Percentiles rank a stretch among this genome's conserved stretches.
Conservation (phyloP, 805 yeast genomes). For the Metschnikowia noctiluminum region DNA sequence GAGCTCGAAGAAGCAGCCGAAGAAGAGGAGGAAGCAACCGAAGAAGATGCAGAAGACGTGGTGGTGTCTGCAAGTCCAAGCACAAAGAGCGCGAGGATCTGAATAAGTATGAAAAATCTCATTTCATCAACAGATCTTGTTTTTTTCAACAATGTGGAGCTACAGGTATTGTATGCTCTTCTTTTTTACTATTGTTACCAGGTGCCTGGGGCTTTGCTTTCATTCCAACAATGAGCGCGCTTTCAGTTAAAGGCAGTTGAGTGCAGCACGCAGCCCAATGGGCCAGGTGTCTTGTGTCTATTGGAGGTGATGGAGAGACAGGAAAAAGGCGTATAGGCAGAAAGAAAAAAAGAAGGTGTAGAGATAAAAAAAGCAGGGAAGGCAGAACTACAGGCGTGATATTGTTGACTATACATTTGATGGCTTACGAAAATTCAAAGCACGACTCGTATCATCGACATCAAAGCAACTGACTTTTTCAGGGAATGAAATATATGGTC, state of each 20-base stretch:
- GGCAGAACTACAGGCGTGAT: too few species aligned
- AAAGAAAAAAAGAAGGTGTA: too few species aligned
- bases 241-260: neutral
- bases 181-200: neutral
- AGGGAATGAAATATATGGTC: too few species aligned
- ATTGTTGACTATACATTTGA: too few species aligned
- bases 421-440: too few species aligned
- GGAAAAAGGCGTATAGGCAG: too few species aligned
- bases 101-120: conserved; percentile 10
- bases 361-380: too few species aligned
- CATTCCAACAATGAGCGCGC: conserved; percentile 1
- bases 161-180: neutral
- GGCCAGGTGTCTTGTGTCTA: neutral
- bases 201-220: neutral
- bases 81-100: conserved; percentile 8
- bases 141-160: neutral
- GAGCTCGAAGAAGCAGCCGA: conserved; percentile 2
- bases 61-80: conserved; percentile 12
- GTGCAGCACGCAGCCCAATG: neutral
- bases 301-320: too few species aligned
- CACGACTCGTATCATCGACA: too few species aligned
- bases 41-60: conserved; percentile 7
- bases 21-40: too few species aligned
- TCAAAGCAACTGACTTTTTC: too few species aligned
- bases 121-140: neutral